Percentiles rank a stretch among this genome's conserved stretches.
Conservation (phyloP, 2,329 filamentous ascomycete species). For the Lasiodiplodia sp. region DNA sequence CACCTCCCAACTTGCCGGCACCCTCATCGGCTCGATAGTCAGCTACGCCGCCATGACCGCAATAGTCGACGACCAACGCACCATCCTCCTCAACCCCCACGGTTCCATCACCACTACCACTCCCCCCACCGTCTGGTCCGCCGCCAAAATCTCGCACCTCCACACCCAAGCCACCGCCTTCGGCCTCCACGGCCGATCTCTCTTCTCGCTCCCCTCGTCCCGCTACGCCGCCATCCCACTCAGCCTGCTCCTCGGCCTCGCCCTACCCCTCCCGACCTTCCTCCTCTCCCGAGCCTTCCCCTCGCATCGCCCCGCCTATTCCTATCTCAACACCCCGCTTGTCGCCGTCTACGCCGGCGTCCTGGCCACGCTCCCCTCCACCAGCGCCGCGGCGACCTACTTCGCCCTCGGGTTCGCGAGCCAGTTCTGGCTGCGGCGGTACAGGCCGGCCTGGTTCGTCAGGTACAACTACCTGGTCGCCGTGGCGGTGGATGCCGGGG, state of each 20-base stretch:
- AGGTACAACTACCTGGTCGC: constrained; percentile 80
- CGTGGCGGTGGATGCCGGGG: constrained; percentile 72
- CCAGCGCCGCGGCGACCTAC: constrained; percentile 45
- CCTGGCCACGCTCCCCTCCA: constrained; percentile 39
- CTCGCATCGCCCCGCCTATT: constrained; percentile 35
- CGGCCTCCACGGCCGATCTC: background rate
- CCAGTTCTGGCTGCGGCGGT: constrained; percentile 48
- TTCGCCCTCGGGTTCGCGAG: constrained; percentile 46
- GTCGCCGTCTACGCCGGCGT: constrained; percentile 53
- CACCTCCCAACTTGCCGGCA: constrained; percentile 69
- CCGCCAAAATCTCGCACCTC: constrained; percentile 53
- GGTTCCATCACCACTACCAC: constrained; percentile 33
- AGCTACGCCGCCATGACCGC: constrained; percentile 56
- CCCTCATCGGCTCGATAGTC: constrained; percentile 70
- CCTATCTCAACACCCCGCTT: constrained; percentile 52
- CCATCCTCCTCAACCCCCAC: constrained; percentile 47
- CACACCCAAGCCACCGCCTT: constrained; percentile 42
- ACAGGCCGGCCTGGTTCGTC: constrained; percentile 33
- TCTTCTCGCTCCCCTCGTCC: constrained; percentile 31
- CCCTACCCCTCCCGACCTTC: constrained; percentile 46
- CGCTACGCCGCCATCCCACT: constrained; percentile 48
- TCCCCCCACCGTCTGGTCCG: constrained; percentile 52
- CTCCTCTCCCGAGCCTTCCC: constrained; percentile 38
- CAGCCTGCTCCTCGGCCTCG: constrained; percentile 47
- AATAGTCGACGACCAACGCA: constrained; percentile 51